phyloP scores from a whole-genome alignment of 495 filamentous ascomycete species.

The Aspergillus asperescens region DNA sequence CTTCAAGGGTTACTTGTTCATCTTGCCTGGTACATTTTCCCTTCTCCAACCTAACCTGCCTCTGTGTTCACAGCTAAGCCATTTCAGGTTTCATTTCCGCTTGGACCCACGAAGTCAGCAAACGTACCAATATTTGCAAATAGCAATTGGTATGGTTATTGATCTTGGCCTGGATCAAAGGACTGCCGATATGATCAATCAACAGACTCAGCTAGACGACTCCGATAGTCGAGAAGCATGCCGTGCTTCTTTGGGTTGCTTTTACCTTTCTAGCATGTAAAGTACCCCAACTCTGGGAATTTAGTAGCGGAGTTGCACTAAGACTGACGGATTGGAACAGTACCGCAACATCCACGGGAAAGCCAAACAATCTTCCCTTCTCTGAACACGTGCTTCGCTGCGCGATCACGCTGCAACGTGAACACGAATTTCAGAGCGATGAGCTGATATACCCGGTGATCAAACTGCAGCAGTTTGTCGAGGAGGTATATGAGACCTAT shows the following conservation, averaged over 20 bases:
- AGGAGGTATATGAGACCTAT: not conserved
- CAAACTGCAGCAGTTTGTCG: not conserved
- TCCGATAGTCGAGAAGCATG: not conserved
- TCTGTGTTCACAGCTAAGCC: not conserved
- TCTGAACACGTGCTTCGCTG: not conserved
- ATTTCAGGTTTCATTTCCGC: conserved; percentile 5
- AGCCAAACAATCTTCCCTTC: not conserved
- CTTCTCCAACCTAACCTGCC: not conserved
- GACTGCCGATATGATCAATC: not conserved
- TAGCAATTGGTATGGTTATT: not conserved
- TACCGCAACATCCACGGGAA: not conserved
- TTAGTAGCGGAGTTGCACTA: not conserved
- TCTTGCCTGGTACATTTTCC: not conserved
- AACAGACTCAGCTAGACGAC: not conserved
- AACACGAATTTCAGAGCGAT: not conserved
- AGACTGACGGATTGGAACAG: not conserved
- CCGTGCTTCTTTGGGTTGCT: conserved; percentile 1
- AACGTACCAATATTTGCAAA: conserved; percentile 4
- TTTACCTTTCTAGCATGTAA: conserved; percentile 4
- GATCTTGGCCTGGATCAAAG: not conserved
- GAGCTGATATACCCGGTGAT: not conserved
- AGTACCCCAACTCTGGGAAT: not conserved
- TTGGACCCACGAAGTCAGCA: not conserved
- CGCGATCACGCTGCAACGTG: not conserved
- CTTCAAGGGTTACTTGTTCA: conserved; percentile 3